Evolutionary conservation across 176 grass and related monocot species (phyloP).

Genomic region (Leersia perrieri): DNA sequence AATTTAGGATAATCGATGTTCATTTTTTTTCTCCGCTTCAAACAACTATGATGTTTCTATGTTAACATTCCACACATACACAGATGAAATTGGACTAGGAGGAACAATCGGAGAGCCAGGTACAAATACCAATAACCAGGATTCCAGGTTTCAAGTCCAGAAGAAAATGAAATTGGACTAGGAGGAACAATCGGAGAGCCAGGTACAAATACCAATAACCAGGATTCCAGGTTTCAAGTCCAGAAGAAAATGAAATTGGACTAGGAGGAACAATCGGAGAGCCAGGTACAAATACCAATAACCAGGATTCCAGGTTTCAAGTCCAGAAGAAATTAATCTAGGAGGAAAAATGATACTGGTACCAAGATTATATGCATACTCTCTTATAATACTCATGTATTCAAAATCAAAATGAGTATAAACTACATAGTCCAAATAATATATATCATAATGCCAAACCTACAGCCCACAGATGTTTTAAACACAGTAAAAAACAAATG

Average conservation of each 20-base stretch:
- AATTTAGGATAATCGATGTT: not conserved
- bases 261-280: not conserved
- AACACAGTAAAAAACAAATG: not conserved
- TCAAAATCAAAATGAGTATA: not conserved
- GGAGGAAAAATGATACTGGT: not conserved
- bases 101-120: not conserved
- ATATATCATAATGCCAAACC: not conserved
- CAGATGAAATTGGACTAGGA: not conserved
- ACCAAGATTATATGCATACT: not conserved
- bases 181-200: not conserved
- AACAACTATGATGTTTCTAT: not conserved
- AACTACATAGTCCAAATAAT: not conserved
- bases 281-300: not conserved
- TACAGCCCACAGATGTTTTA: not conserved
- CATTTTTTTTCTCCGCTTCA: slow-evolving; percentile 28
- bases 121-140: not conserved
- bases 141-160: not conserved
- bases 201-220: not conserved
- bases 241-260: not conserved
- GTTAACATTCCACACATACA: not conserved
- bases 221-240: not conserved
- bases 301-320: not conserved
- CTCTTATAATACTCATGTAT: not conserved
- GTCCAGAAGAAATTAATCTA: not conserved
- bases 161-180: not conserved